Base-by-base conservation (phyloP, 441 rosid species). In the Capsella rubella region DNA sequence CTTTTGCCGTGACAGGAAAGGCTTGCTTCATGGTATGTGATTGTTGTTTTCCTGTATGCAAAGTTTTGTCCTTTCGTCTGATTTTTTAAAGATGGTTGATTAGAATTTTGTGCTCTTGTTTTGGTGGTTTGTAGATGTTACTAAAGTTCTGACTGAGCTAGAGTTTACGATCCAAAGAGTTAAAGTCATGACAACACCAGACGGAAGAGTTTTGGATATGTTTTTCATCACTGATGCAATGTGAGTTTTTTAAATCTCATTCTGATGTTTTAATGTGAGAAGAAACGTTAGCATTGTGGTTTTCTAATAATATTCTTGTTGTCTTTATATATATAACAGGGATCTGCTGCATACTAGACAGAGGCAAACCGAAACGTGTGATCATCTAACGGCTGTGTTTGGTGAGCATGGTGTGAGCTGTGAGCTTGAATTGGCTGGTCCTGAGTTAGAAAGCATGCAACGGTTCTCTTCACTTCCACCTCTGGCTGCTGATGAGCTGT, bases 171-270 rank as follows among this genome's bases (percentile, higher is more conserved):
- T 95, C 46, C 96, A 95, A 78, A 84, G 91, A 63, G 95, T 95
- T 35, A 92, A 95, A 81, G 99, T 92, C 27, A 95, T 85, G 71
- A 95, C 97, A 7, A 89, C 93, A 8, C 98, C 98, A 0, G 98
- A 95, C 73, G 93, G 84, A 43, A 76, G 84, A 69, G 89, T 85
- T 15, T 45, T 85, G 77, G 87, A 83, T 49, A 78, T 85, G 74
- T 80, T 85, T 47, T 79, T 83, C 72, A 82, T 85, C 75, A 80
- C 89, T 5, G 89, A 83, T 54, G 87, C 70, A 50, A 74, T 72
- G 88, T 81, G 35, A 78, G 88, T 71, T 40, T 37, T 1, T 42
- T 42, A 4, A 12, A 11, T 50, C 46, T 29, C 16, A 34, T 62
- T 46, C 16, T 45, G 4, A 15, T 52, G 21, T 28, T 35, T 61